These are phyloP conservation scores for Phialophora chinensis DNA, from an alignment of 2,329 filamentous ascomycete genomes.

Conservation along the genomic window DNA sequence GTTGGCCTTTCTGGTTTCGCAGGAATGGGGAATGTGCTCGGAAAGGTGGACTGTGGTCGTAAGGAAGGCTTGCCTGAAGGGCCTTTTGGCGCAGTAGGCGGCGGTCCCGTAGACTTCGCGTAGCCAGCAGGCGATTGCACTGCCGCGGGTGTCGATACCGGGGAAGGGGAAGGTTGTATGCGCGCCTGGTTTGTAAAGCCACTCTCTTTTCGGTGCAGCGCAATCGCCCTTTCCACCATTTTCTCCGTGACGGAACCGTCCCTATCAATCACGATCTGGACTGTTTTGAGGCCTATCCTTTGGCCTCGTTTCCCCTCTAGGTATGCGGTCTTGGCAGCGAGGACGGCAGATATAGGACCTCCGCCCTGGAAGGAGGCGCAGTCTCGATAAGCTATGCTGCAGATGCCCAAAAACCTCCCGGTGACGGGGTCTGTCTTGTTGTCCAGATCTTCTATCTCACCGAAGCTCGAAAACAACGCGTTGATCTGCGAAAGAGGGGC, in stretches of 20 bases:
- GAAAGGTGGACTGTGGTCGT: constrained; percentile 42
- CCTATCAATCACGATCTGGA: constrained; percentile 86
- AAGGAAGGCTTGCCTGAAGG: constrained; percentile 66
- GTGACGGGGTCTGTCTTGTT: constrained; percentile 96
- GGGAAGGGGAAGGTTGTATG: constrained; percentile 33
- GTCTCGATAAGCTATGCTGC: constrained; percentile 87
- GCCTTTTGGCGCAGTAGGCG: constrained; percentile 85
- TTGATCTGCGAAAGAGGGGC: constrained; percentile 66
- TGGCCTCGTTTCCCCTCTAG: constrained; percentile 77
- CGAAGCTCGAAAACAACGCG: constrained; percentile 77
- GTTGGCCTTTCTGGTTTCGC: constrained; percentile 35
- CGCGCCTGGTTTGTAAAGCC: constrained; percentile 44
- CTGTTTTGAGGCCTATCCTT: constrained; percentile 75
- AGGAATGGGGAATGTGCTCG: constrained; percentile 43
- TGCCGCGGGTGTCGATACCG: constrained; percentile 35
- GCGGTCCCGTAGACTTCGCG: constrained; percentile 65
- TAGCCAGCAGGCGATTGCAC: constrained; percentile 44
- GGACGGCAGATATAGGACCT: constrained; percentile 69
- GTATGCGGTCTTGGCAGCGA: constrained; percentile 77
- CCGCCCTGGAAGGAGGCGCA: constrained; percentile 59
- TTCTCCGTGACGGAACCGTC: constrained; percentile 82
- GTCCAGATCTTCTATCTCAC: constrained; percentile 86
- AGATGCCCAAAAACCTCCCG: constrained; percentile 91
- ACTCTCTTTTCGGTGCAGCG: constrained; percentile 65
- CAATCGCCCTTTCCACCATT: constrained; percentile 76